Base-by-base conservation (phyloP, 2,329 filamentous ascomycete species). In the Fusarium sarcochroum region DNA sequence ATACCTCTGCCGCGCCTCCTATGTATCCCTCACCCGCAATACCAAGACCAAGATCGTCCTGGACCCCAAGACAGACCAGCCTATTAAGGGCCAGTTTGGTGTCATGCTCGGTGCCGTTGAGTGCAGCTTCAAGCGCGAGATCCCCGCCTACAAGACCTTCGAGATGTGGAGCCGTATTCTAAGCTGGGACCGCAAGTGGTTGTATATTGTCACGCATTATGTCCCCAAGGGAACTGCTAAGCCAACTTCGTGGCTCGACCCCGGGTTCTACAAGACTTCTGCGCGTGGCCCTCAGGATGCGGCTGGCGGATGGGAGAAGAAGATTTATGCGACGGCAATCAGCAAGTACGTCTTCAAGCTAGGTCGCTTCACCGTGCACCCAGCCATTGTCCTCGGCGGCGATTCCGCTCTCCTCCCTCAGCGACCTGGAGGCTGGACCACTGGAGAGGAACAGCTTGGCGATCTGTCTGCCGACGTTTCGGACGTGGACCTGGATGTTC, bases 321-420 rank as follows among this genome's bases (percentile, higher is more conserved):
- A 87, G 63, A 85, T 95, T 38, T 86, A 91, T 70, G 93, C 92
- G 2, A 90, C 90, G 0, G 90, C 89, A 1, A 79, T 95, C 42
- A 90, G 87, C 81, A 94, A 94, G 82, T 95, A 95, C 77, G 92
- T 95, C 40, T 90, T 93, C 77, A 95, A 95, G 82, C 85, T 93
- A 57, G 92, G 91, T 1, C 85, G 95, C 23, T 84, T 96, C 73
- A 98, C 95, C 0, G 88, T 98, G 6, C 89, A 94, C 68, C 94
- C 96, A 0, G 91, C 94, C 70, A 84, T 92, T 46, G 84, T 95
- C 9, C 83, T 98, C 25, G 84, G 87, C 42, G 87, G 90, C 35
- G 67, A 63, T 21, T 91, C 90, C 49, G 89, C 90, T 2, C 82
- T 98, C 76, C 81, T 98, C 50, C 96, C 96, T 0, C 81, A 86